These are phyloP conservation scores for Iberis amara DNA, from an alignment of 441 rosid genomes.

Conservation along the genomic window DNA sequence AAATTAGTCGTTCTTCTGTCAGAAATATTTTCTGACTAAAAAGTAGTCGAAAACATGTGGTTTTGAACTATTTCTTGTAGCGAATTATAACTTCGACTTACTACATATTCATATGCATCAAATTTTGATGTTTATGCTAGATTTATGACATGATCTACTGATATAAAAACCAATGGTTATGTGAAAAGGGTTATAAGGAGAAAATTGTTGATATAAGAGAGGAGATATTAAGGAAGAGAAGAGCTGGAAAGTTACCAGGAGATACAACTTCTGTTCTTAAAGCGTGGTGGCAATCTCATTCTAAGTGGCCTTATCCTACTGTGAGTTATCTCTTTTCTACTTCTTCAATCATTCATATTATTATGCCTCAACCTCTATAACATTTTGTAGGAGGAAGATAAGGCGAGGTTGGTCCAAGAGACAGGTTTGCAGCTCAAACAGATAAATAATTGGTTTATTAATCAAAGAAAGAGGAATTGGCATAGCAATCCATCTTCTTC, in stretches of 20 bases:
- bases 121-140: no score
- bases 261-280: conserved; percentile 84
- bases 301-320: conserved; percentile 93
- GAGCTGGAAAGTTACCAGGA: conserved; percentile 35
- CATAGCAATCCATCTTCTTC: conserved; percentile 77
- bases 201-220: conserved; percentile 87
- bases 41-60: no score
- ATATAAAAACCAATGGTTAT: not conserved
- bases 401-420: conserved; percentile 78
- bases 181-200: conserved; percentile 72
- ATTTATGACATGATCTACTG: conserved; percentile 1
- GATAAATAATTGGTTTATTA: conserved; percentile 90
- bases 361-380: not conserved
- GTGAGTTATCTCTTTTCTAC: conserved; percentile 39
- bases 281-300: conserved; percentile 89
- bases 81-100: no score
- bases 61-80: no score
- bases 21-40: no score
- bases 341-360: not conserved
- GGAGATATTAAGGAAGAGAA: conserved; percentile 86
- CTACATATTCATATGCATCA: no score
- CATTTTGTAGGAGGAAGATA: conserved; percentile 76
- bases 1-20: no score
- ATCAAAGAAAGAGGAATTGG: conserved; percentile 91
- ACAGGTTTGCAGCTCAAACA: conserved; percentile 89